Base-by-base conservation (phyloP, 2,329 filamentous ascomycete species). In the Periconia macrospinosa region DNA sequence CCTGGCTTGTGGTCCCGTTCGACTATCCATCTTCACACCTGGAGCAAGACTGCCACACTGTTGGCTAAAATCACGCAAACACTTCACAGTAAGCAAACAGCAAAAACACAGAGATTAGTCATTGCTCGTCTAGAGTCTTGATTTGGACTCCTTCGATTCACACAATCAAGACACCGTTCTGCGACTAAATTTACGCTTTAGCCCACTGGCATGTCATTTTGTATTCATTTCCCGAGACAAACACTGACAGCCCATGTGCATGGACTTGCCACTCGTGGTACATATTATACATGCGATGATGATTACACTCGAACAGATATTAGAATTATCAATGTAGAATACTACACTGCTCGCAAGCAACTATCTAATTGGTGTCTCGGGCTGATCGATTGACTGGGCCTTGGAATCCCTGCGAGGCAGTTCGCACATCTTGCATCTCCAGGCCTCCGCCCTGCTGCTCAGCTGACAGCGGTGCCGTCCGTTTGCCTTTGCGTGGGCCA, bases 381-480 rank as follows among this genome's bases (percentile, higher is more conserved):
- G 48, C 55, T 48, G 54, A 53, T 52, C 67, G 63, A 45, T 57
- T 54, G 13, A 49, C 53, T 15, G 72, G 72, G 17, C 72, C 73
- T 56, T 75, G 67, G 45, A 75, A 75, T 23, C 64, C 66, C 19
- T 59, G 61, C 14, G 19, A 42, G 27, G 62, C 58, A 30, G 58
- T 54, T 30, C 60, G 52, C 27, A 71, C 68, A 55, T 77, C 72
- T 54, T 91, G 86, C 87, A 96, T 88, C 73, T 95, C 91, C 66
- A 93, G 79, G 59, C 79, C 68, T 69, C 79, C 77, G 64, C 80
- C 74, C 71, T 85, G 78, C 71, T 82, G 70, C 66, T 81, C 78
- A 64, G 81, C 75, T 42, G 75, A 66, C 61, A 82, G 68, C 49
- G 77, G 78, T 23, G 78, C 76, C 15, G 68, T 74, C 58, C 79